phyloP scores from a whole-genome alignment of 495 filamentous ascomycete species.

The Penicillium odoratum region DNA sequence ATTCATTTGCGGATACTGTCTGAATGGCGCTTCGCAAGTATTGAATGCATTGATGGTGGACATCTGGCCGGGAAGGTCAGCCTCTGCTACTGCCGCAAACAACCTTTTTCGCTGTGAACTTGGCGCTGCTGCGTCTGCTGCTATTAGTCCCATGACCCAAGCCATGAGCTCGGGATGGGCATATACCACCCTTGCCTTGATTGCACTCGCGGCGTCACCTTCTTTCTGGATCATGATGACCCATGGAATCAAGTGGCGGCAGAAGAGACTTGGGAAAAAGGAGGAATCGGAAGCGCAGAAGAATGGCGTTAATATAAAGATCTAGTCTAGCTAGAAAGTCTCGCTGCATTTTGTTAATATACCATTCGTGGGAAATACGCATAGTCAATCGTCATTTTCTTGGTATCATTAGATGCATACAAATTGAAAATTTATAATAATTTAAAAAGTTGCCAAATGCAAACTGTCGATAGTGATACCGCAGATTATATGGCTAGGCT shows the following conservation, averaged over 20 bases:
- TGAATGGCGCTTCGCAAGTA: conserved; percentile 34
- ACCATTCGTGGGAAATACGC: not conserved
- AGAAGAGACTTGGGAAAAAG: conserved; percentile 26
- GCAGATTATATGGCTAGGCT: too few relatives aligned
- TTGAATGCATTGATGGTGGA: conserved; percentile 59
- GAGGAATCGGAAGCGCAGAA: conserved; percentile 2
- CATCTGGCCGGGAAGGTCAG: conserved; percentile 54
- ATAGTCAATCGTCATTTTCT: too few relatives aligned
- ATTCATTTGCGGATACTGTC: conserved; percentile 33
- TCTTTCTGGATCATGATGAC: conserved; percentile 29
- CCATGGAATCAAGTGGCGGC: conserved; percentile 42
- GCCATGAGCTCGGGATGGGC: conserved; percentile 63
- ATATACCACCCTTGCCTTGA: conserved; percentile 56
- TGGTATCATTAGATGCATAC: too few relatives aligned
- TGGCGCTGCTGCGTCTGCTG: conserved; percentile 56
- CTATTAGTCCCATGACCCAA: conserved; percentile 58
- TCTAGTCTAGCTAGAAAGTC: not conserved
- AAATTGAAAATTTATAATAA: too few relatives aligned
- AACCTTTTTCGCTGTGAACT: conserved; percentile 65
- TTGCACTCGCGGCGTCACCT: conserved; percentile 28
- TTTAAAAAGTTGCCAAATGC: too few relatives aligned
- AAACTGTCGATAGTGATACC: too few relatives aligned
- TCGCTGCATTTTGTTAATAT: not conserved
- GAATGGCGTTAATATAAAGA: not conserved
- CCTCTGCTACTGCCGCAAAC: conserved; percentile 63